phyloP scores from a whole-genome alignment of 305 asterid genomes.

The Fraxinus baroniana region DNA sequence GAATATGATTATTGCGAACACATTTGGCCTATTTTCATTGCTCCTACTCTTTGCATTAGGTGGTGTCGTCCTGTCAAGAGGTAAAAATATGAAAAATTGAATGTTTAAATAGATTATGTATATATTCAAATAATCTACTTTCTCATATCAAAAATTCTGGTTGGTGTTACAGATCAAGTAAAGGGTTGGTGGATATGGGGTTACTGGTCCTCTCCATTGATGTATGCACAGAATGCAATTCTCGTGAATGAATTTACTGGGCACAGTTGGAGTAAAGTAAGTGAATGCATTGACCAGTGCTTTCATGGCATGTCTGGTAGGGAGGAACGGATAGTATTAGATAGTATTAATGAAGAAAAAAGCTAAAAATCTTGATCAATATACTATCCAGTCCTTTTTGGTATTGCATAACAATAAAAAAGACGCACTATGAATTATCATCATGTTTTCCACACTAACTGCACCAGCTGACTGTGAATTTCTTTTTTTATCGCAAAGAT shows the following conservation, averaged over 20 bases:
- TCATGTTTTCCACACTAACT: not conserved
- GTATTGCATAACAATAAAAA: not conserved
- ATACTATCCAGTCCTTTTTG: not conserved
- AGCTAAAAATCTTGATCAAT: not conserved
- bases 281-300: conserved; percentile 21
- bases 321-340: not conserved
- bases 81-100: conserved; percentile 33
- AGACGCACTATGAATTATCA: not conserved
- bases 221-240: conserved; percentile 69
- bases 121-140: not conserved
- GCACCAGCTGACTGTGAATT: conserved; percentile 1
- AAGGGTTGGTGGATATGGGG: conserved; percentile 80
- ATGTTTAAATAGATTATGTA: not conserved
- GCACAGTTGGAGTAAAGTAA: conserved; percentile 58
- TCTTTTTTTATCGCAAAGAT: not conserved
- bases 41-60: conserved; percentile 59
- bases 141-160: conserved; percentile 19
- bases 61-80: conserved; percentile 61
- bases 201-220: conserved; percentile 70
- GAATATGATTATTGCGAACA: conserved; percentile 63
- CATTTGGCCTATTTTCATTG: conserved; percentile 68
- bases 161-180: conserved; percentile 46
- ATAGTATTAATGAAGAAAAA: not conserved
- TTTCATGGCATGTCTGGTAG: not conserved
- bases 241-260: conserved; percentile 67